phyloP scores from a whole-genome alignment of 805 yeast genomes.

The Candida tibetensis region DNA sequence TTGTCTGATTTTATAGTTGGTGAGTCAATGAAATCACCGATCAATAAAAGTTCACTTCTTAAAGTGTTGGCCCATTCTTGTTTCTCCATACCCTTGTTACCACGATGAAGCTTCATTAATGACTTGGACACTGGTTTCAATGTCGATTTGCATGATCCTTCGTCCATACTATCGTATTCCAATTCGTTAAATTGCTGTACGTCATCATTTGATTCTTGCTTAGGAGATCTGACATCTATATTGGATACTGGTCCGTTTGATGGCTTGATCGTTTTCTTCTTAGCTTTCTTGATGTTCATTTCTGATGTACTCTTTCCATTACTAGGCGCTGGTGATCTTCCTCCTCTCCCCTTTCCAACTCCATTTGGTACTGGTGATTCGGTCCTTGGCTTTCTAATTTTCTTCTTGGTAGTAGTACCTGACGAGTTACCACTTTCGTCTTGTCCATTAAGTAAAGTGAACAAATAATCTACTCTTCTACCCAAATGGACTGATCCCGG shows the following conservation, averaged over 20 bases:
- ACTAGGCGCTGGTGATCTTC: conserved; percentile 1
- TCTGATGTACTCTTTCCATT: conserved; percentile 1
- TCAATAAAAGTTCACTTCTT: conserved; percentile 61
- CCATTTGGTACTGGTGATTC: conserved; percentile 15
- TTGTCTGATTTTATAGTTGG: conserved; percentile 29
- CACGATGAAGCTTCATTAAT: conserved; percentile 63
- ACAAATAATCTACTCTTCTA: conserved; percentile 85
- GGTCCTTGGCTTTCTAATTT: conserved; percentile 16
- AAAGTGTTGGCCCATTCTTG: conserved; percentile 74
- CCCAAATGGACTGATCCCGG: conserved; percentile 93
- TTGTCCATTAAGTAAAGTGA: conserved; percentile 65
- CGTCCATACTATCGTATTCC: conserved; percentile 80
- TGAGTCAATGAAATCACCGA: conserved; percentile 67
- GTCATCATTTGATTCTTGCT: conserved; percentile 13
- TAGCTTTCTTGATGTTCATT: background rate
- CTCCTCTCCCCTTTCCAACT: background rate
- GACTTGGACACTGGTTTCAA: conserved; percentile 69
- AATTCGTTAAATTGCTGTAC: conserved; percentile 30
- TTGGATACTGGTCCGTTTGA: background rate
- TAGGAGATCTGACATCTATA: conserved; percentile 6
- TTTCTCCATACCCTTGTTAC: conserved; percentile 69
- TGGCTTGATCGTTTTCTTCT: background rate
- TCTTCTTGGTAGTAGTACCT: conserved; percentile 14
- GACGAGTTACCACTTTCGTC: conserved; percentile 23
- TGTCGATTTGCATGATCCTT: conserved; percentile 55